Percentiles rank a stretch among this genome's conserved stretches.
Evolutionary conservation across 768 basidiomycete genomes (phyloP).

Genomic region (Russula vinacea): DNA sequence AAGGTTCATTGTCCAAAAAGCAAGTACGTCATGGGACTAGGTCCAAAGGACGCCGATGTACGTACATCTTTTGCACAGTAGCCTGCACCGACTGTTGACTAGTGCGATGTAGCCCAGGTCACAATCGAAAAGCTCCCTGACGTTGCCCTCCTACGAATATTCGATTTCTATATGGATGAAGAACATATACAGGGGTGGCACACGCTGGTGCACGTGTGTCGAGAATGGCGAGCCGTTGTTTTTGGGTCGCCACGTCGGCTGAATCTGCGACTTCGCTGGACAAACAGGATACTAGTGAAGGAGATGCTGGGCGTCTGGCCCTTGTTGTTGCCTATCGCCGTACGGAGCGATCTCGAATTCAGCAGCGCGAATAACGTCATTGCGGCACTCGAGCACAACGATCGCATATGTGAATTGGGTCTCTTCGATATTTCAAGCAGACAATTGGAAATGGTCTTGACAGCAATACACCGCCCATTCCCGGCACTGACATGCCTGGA

Average conservation of each 20-base stretch:
- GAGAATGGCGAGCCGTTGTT: background rate
- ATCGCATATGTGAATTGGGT: background rate
- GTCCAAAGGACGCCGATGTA: too few species aligned
- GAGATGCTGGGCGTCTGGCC: slow-evolving; percentile 1
- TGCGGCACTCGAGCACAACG: background rate
- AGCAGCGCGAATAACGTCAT: background rate
- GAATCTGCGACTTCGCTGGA: background rate
- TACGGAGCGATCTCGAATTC: background rate
- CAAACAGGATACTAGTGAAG: background rate
- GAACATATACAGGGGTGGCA: background rate
- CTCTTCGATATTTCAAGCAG: too few species aligned
- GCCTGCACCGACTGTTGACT: too few species aligned
- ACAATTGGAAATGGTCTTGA: background rate
- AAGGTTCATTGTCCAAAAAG: too few species aligned
- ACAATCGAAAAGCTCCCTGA: slow-evolving; percentile 28
- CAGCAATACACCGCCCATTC: background rate
- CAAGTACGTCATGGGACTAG: too few species aligned
- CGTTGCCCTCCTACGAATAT: background rate
- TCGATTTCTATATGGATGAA: background rate
- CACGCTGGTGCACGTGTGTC: background rate
- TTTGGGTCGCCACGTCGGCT: background rate
- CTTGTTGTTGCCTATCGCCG: background rate
- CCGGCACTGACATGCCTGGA: background rate
- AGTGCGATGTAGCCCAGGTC: too few species aligned
- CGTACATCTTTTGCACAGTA: too few species aligned